Conservation (phyloP, 2,329 filamentous ascomycete genomes). For the Endothia cerciana region DNA sequence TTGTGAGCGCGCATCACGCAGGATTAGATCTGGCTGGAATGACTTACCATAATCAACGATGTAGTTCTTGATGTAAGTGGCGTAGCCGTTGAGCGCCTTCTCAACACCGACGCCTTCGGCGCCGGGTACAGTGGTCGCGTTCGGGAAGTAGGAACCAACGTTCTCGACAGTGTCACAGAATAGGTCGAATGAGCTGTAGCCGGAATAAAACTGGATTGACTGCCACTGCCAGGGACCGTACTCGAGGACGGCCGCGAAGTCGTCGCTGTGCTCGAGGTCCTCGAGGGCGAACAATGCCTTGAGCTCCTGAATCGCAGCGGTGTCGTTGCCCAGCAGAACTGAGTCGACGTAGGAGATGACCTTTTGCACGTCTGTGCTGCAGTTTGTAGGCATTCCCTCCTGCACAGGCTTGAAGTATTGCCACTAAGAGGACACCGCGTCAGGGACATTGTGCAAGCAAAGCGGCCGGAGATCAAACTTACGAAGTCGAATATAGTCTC, state of each 20-base stretch:
- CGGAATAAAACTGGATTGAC: slow-evolving; percentile 51
- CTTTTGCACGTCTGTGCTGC: slow-evolving; percentile 53
- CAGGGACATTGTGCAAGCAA: neutral
- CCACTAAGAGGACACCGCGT: slow-evolving; percentile 39
- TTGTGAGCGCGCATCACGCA: neutral
- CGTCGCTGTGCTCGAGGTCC: slow-evolving; percentile 48
- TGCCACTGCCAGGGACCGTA: slow-evolving; percentile 65
- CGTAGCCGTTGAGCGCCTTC: slow-evolving; percentile 57
- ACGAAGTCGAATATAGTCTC: slow-evolving; percentile 53
- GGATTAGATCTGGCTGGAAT: neutral
- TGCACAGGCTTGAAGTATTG: slow-evolving; percentile 59
- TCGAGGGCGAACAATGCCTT: slow-evolving; percentile 56
- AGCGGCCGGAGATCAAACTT: neutral
- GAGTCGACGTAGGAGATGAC: slow-evolving; percentile 58
- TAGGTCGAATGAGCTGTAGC: slow-evolving; percentile 45
- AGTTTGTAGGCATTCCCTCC: slow-evolving; percentile 59
- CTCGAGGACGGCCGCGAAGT: slow-evolving; percentile 54
- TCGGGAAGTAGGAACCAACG: slow-evolving; percentile 47
- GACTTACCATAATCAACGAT: slow-evolving; percentile 46
- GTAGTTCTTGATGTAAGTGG: slow-evolving; percentile 48
- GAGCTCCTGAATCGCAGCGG: slow-evolving; percentile 45
- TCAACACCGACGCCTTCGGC: slow-evolving; percentile 53
- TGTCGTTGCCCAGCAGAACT: slow-evolving; percentile 44
- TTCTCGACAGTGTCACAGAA: slow-evolving; percentile 57
- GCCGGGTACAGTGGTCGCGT: slow-evolving; percentile 48